Conservation (phyloP, 331 rosid species). For the Rhamnella rubrinervis region DNA sequence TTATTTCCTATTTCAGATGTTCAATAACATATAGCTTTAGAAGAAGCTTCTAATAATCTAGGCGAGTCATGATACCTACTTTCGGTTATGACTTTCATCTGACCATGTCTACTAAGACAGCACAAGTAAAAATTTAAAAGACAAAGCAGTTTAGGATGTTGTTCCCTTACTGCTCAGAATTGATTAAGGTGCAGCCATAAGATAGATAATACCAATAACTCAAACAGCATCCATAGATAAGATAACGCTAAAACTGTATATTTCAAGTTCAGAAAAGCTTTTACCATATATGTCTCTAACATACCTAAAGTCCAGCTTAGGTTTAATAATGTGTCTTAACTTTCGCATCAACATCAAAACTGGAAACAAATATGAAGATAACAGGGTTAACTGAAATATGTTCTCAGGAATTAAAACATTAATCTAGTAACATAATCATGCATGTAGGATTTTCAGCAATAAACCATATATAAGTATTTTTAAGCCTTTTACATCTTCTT, state of each 20-base stretch:
- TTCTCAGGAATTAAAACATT: not conserved
- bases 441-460: not conserved
- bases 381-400: not conserved
- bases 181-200: not conserved
- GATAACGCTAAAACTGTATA: not conserved
- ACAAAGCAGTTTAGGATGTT: not conserved
- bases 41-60: not conserved
- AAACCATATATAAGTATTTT: not conserved
- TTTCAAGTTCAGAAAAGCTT: not conserved
- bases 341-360: not conserved
- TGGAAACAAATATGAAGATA: not conserved
- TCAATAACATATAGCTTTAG: too few species aligned
- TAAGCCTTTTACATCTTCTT: not conserved
- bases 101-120: not conserved
- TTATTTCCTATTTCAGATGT: not conserved
- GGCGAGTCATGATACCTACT: not conserved
- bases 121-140: not conserved
- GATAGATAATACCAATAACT: too few species aligned
- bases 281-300: not conserved
- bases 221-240: not conserved
- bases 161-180: not conserved
- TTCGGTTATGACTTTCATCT: not conserved
- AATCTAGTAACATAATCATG: slow-evolving; percentile 1
- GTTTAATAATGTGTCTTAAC: not conserved
- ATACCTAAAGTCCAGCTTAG: not conserved